phyloP scores from a whole-genome alignment of 2,329 filamentous ascomycete species.

The Boeremia exigua region DNA sequence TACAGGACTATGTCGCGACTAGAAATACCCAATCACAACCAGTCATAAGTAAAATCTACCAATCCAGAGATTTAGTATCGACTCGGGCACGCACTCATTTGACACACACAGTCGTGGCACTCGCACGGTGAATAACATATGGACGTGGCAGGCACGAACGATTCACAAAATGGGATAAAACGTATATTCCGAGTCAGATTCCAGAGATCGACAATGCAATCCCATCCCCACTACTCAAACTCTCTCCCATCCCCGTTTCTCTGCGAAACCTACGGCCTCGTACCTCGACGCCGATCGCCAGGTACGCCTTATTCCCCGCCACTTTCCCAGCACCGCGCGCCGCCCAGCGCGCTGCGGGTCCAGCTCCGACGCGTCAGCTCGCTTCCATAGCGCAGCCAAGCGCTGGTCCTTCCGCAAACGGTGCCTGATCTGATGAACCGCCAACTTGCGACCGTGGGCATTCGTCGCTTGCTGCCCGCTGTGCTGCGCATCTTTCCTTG shows the following conservation, averaged over 20 bases:
- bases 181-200: too few species aligned
- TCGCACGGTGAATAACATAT: too few species aligned
- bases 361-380: not conserved
- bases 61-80: too few species aligned
- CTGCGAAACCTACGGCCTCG: not conserved
- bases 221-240: not conserved
- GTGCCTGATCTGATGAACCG: conserved; percentile 7
- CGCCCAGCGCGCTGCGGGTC: not conserved
- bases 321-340: not conserved
- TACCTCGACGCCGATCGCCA: conserved; percentile 3
- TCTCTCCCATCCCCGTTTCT: not conserved
- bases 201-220: too few species aligned
- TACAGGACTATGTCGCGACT: too few species aligned
- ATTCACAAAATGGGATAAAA: too few species aligned
- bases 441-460: not conserved
- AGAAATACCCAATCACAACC: too few species aligned
- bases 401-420: conserved; percentile 6
- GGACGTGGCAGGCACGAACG: too few species aligned
- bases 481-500: conserved; percentile 11
- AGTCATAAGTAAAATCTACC: too few species aligned
- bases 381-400: not conserved
- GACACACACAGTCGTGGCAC: too few species aligned
- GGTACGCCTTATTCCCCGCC: conserved; percentile 1
- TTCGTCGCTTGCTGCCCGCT: not conserved
- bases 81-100: too few species aligned